Evolutionary conservation across 495 filamentous ascomycete genomes (phyloP), one percentile per base, ranked within the genome.

Genomic region (Darksidea phi): DNA sequence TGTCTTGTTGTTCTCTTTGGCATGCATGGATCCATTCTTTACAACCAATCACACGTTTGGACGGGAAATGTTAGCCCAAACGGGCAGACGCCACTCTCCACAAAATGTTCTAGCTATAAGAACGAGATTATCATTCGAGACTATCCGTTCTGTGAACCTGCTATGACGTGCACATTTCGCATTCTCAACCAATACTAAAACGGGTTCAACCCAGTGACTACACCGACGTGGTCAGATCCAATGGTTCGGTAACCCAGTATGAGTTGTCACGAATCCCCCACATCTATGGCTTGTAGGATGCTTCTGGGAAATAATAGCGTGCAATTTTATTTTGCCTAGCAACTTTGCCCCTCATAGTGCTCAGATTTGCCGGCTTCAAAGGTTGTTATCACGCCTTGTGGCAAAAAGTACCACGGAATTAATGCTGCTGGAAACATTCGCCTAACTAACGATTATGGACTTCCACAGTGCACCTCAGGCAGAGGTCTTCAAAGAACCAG

Each of bases 401-500:
- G 28, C 28, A 32, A 43, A 43, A 3, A 43, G 18, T 6, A 43
- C 49, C 10, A 5, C n/a, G 34, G 2, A 34, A 37, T 13, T 34
- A 50, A 59, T 15, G 13, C 38, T 3, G n/a, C 57, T 52, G 54
- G 61, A 46, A 13, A 46, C 61, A 3, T 64, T 57, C 37, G 34
- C 54, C 47, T 38, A 52, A 37, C 48, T 48, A 2, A 53, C 53
- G 32, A 64, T 48, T 24, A 26, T 58, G n/a, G 37, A 47, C 8
- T 24, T 42, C n/a, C 17, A n/a, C 20, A 21, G 17, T 1, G 25
- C 41, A 6, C 36, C 61, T 18, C n/a, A 21, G 50, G 45, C 60
- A 12, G 50, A 61, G 43, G 65, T 67, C 21, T 36, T 61, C 38
- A 68, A 68, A 58, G 66, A 68, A 32, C 45, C 60, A 15, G 65